Conservation (phyloP, 768 basidiomycete species). For the Podaxis sp. region DNA sequence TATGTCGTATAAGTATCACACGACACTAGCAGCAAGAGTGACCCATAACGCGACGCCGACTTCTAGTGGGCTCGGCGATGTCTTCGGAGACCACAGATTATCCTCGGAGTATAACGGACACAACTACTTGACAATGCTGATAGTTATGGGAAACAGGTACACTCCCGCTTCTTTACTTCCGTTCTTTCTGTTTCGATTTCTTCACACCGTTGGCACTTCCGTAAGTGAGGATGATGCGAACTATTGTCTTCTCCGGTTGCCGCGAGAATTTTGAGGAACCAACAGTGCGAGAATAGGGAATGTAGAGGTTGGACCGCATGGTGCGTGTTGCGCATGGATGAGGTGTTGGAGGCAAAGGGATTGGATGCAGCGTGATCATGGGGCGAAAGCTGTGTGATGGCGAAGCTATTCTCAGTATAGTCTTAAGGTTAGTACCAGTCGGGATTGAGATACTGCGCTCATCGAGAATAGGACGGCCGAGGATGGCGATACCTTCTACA, state of each 20-base stretch:
- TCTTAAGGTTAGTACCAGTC: neutral
- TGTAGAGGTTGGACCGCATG: neutral
- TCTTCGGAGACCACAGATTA: neutral
- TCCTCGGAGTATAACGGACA: conserved; percentile 2
- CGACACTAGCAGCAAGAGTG: neutral
- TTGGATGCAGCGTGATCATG: neutral
- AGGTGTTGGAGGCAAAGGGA: neutral
- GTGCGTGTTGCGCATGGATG: neutral
- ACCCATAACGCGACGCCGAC: neutral
- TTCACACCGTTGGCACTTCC: neutral
- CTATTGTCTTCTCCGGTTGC: neutral
- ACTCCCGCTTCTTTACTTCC: neutral
- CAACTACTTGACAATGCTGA: neutral
- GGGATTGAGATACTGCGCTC: neutral
- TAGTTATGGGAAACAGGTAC: conserved; percentile 11
- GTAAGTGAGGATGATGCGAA: neutral
- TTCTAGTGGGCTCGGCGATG: neutral
- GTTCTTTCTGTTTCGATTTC: neutral
- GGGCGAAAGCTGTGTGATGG: neutral
- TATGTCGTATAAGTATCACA: neutral
- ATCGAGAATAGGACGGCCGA: neutral
- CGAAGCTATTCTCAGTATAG: neutral
- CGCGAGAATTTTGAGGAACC: neutral
- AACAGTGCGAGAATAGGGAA: neutral
- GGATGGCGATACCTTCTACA: neutral